Percentiles rank a stretch among this genome's conserved stretches.
Evolutionary conservation across 306 rosid species (phyloP).

Genomic region (Begonia fuchsioides): DNA sequence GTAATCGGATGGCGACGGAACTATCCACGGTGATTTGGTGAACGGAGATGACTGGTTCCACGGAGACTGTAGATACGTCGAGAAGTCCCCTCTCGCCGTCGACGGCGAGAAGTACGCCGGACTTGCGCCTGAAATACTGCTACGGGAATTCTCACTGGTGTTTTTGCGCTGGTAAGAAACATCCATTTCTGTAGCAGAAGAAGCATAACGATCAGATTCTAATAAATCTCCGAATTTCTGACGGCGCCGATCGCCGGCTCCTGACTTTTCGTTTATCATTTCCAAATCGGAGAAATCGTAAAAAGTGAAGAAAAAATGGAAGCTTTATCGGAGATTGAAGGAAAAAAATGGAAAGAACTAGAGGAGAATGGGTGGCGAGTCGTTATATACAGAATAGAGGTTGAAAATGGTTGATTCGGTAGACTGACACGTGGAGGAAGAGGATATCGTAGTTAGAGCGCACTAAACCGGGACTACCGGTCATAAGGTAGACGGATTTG

Average conservation of each 20-base stretch:
- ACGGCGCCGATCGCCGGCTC: constrained; percentile 20
- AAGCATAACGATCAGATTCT: constrained; percentile 31
- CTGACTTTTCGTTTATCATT: constrained; percentile 35
- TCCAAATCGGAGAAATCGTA: background rate
- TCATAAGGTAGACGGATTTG: constrained; percentile 13
- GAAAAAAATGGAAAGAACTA: constrained; percentile 3
- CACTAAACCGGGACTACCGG: constrained; percentile 29
- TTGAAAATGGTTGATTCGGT: background rate
- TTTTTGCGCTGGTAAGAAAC: background rate
- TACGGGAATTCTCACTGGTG: background rate
- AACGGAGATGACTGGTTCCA: constrained; percentile 47
- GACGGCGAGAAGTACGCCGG: constrained; percentile 8
- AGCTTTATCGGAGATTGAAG: background rate
- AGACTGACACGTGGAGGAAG: constrained; percentile 28
- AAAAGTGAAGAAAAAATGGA: background rate
- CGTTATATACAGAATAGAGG: constrained; percentile 10
- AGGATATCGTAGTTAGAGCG: background rate
- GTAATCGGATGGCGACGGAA: constrained; percentile 7
- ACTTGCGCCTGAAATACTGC: constrained; percentile 14
- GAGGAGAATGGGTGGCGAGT: background rate
- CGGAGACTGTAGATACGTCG: constrained; percentile 59
- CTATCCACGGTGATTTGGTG: constrained; percentile 61
- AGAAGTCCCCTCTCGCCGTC: constrained; percentile 17
- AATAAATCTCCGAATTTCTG: constrained; percentile 34
- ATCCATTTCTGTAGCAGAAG: background rate